phyloP scores from a whole-genome alignment of 1,284 basidiomycete genomes.

The Peniophora sp. region DNA sequence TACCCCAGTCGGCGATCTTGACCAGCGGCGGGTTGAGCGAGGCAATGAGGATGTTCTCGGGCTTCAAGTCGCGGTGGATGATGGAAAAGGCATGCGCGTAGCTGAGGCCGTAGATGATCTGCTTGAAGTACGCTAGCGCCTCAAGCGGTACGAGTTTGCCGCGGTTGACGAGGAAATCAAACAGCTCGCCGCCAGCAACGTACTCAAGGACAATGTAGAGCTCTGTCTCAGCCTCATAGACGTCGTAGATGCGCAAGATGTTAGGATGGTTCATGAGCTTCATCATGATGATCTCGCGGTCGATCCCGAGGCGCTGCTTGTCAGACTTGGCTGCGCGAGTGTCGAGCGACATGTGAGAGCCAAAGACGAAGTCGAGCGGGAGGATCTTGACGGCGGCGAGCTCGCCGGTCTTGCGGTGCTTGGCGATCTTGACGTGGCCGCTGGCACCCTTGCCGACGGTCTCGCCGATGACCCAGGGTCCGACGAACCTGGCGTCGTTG shows the following conservation, averaged over 20 bases:
- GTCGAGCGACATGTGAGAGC: conserved; percentile 68
- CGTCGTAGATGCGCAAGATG: conserved; percentile 93
- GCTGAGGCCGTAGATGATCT: conserved; percentile 93
- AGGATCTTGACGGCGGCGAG: conserved; percentile 98
- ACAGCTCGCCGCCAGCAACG: conserved; percentile 95
- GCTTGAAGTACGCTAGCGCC: conserved; percentile 92
- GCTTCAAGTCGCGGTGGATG: conserved; percentile 98
- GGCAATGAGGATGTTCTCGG: conserved; percentile 93
- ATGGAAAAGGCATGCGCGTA: conserved; percentile 99
- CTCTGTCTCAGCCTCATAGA: conserved; percentile 91
- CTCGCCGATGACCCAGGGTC: conserved; percentile 85
- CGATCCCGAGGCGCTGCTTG: conserved; percentile 88
- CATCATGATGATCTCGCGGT: conserved; percentile 99
- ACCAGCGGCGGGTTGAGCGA: conserved; percentile 77
- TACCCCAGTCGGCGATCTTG: conserved; percentile 99
- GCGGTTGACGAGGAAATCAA: conserved; percentile 92
- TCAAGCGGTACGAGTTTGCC: conserved; percentile 80
- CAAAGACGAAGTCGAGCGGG: conserved; percentile 78
- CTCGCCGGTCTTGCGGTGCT: conserved; percentile 83
- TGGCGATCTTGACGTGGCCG: conserved; percentile 93
- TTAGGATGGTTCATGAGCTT: conserved; percentile 99
- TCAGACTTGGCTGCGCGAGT: conserved; percentile 74
- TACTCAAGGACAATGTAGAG: conserved; percentile 97
- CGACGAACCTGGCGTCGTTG: conserved; percentile 66
- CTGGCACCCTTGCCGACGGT: conserved; percentile 94